Percentiles rank a stretch among this genome's conserved stretches.
These are phyloP conservation scores for Holtermannia corniformis DNA, from an alignment of 768 basidiomycete genomes.

Conservation along the genomic window DNA sequence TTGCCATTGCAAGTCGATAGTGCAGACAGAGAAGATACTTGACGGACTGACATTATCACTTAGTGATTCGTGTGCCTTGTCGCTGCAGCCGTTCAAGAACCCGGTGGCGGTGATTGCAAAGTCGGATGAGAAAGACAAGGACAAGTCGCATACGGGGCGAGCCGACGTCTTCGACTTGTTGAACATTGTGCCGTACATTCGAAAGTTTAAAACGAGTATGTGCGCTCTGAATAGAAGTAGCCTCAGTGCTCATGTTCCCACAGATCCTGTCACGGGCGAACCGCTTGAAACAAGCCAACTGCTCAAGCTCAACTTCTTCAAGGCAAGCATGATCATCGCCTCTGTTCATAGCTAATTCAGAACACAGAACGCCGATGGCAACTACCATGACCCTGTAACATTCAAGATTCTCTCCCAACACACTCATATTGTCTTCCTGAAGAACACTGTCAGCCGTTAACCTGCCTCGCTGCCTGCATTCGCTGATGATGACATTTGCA, in stretches of 20 bases:
- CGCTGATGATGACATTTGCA: not conserved
- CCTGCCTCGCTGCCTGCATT: not conserved
- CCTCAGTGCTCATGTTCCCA: too few relatives aligned
- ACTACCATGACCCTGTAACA: conserved; percentile 90
- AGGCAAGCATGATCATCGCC: conserved; percentile 45
- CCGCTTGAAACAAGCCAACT: conserved; percentile 42
- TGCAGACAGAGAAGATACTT: not conserved
- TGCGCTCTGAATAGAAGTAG: not conserved
- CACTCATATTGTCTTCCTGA: conserved; percentile 87
- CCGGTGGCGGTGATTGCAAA: conserved; percentile 63
- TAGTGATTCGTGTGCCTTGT: conserved; percentile 76
- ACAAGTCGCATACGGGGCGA: conserved; percentile 42
- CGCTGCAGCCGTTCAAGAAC: conserved; percentile 77
- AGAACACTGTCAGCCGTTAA: conserved; percentile 50
- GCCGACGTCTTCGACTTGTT: conserved; percentile 71
- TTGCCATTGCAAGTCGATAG: conserved; percentile 32
- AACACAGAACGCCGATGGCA: conserved; percentile 68
- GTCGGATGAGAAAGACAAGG: conserved; percentile 49
- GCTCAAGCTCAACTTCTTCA: conserved; percentile 45
- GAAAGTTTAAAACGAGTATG: conserved; percentile 45
- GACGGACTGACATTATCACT: not conserved
- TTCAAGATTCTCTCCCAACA: conserved; percentile 97
- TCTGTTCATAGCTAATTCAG: not conserved
- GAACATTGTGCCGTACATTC: conserved; percentile 90
- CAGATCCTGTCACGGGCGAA: conserved; percentile 45